phyloP scores from a whole-genome alignment of 169 alveolate species.

The Miamiensis avidus region DNA sequence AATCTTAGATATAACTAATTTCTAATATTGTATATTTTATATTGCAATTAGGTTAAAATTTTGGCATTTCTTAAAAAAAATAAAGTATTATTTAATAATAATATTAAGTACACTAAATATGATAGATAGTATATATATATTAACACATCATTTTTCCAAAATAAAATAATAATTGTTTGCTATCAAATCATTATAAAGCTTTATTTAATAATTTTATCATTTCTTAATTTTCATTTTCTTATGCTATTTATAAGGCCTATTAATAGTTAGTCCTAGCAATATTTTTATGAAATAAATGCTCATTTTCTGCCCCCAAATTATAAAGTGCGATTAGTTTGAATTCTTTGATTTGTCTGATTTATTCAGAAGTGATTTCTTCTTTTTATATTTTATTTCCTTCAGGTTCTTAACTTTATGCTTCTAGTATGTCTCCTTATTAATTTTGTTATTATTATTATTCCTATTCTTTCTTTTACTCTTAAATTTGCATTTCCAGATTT shows the following conservation, averaged over 20 bases:
- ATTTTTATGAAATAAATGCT: conserved; percentile 7
- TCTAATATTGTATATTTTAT: too few relatives aligned
- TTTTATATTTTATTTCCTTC: not conserved
- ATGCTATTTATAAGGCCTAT: conserved; percentile 5
- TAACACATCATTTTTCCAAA: too few relatives aligned
- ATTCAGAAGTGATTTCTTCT: not conserved
- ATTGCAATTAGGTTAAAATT: too few relatives aligned
- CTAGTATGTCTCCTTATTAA: not conserved
- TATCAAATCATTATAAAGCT: too few relatives aligned
- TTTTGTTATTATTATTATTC: not conserved
- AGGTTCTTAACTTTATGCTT: not conserved
- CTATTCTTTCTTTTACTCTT: not conserved
- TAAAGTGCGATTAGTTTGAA: conserved; percentile 9
- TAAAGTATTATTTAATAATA: too few relatives aligned
- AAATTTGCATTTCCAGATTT: not conserved
- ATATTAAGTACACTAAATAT: too few relatives aligned
- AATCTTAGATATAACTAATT: too few relatives aligned
- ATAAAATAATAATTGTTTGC: too few relatives aligned
- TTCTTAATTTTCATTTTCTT: not conserved
- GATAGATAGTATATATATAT: too few relatives aligned
- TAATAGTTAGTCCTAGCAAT: conserved; percentile 10
- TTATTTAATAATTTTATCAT: not conserved
- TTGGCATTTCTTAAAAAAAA: too few relatives aligned
- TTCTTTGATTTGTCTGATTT: conserved; percentile 3
- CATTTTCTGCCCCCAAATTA: conserved; percentile 22